Conservation (phyloP, 805 yeast genomes). For the Dipodascus geniculatus region DNA sequence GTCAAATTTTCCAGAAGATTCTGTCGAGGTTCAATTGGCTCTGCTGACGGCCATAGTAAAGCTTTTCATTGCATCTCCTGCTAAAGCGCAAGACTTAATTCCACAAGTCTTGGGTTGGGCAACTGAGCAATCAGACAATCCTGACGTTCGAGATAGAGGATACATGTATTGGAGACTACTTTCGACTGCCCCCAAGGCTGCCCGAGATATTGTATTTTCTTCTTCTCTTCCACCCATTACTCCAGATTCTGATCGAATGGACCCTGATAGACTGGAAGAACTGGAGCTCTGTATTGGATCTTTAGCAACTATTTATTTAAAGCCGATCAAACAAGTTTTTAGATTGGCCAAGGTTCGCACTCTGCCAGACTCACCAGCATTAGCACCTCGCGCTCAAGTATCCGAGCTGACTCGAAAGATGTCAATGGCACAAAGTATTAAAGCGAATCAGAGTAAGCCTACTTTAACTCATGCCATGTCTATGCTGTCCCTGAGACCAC, state of each 20-base stretch:
- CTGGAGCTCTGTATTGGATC: slow-evolving; percentile 73
- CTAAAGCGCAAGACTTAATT: slow-evolving; percentile 43
- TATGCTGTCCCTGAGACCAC: neutral
- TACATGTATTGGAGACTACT: slow-evolving; percentile 76
- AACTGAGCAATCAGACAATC: slow-evolving; percentile 65
- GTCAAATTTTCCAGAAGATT: slow-evolving; percentile 44
- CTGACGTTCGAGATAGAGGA: slow-evolving; percentile 81
- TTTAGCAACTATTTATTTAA: slow-evolving; percentile 70
- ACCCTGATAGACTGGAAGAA: slow-evolving; percentile 63
- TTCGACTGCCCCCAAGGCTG: slow-evolving; percentile 36
- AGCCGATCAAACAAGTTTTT: slow-evolving; percentile 75
- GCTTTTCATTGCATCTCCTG: slow-evolving; percentile 46
- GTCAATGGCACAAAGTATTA: neutral
- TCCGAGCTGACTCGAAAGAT: neutral
- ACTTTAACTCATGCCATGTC: neutral
- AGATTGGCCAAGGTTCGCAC: slow-evolving; percentile 43
- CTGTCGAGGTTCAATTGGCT: slow-evolving; percentile 62
- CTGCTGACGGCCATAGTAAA: slow-evolving; percentile 66
- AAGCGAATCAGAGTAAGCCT: neutral
- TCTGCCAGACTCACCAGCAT: slow-evolving; percentile 40
- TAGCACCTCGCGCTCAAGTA: slow-evolving; percentile 20
- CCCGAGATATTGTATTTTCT: slow-evolving; percentile 37
- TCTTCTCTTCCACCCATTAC: slow-evolving; percentile 46
- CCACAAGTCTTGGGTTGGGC: slow-evolving; percentile 50
- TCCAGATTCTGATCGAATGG: slow-evolving; percentile 56